phyloP scores from a whole-genome alignment of 106 monocot genomes.

The Acorus calamus region DNA sequence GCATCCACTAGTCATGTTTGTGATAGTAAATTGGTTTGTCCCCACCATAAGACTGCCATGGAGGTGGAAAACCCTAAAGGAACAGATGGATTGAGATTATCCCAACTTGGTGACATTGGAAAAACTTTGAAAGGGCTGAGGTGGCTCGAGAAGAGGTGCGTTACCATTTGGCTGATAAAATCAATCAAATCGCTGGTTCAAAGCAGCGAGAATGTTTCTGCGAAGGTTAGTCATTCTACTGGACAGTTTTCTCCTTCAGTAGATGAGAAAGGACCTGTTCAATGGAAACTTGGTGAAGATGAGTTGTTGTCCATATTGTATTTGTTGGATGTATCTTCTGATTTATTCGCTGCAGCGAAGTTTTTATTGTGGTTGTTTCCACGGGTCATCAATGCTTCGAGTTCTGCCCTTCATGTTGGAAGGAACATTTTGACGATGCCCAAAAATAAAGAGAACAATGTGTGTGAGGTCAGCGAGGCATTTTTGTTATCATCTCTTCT shows the following conservation, averaged over 20 bases:
- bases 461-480: conserved; percentile 53
- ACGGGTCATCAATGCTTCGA: conserved; percentile 31
- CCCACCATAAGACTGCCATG: conserved; percentile 48
- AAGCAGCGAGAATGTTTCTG: conserved; percentile 44
- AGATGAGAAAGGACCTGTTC: conserved; percentile 38
- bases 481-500: conserved; percentile 73
- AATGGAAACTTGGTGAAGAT: conserved; percentile 82
- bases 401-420: conserved; percentile 32
- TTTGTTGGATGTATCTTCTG: conserved; percentile 71
- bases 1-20: conserved; percentile 97
- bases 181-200: conserved; percentile 53
- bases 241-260: conserved; percentile 32
- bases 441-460: conserved; percentile 52
- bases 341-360: conserved; percentile 57
- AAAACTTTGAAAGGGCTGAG: conserved; percentile 58
- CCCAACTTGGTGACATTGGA: conserved; percentile 47
- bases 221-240: conserved; percentile 30
- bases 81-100: conserved; percentile 19
- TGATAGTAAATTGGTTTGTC: conserved; percentile 64
- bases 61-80: conserved; percentile 43
- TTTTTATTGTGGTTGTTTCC: conserved; percentile 76
- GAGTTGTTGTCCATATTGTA: conserved; percentile 64
- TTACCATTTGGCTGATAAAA: conserved; percentile 71
- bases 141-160: conserved; percentile 66
- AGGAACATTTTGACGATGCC: conserved; percentile 36